A percentile compares a stretch with the other conserved stretches of the same genome.
Evolutionary conservation across 192 early-diverging fungal species (phyloP).

Genomic region (Dimargaris cristalligena): DNA sequence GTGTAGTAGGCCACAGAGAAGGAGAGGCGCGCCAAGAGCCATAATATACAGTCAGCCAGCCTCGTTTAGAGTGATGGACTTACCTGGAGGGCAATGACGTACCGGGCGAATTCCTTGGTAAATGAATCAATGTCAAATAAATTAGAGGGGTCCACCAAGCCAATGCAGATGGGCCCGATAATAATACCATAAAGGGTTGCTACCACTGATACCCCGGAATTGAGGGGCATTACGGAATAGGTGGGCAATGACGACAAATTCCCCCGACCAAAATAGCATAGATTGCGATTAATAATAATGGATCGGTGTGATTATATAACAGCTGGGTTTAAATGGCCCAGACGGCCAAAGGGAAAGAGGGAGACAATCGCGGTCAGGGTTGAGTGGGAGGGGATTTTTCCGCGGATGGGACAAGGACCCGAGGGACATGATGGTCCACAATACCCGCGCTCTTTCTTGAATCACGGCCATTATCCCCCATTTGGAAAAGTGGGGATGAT

Average conservation of each 20-base stretch:
- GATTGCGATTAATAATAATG: too few species aligned
- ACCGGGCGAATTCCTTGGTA: slow-evolving; percentile 52
- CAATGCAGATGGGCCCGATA: slow-evolving; percentile 56
- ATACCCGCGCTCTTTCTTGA: not conserved
- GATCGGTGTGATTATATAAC: too few species aligned
- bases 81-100: slow-evolving; percentile 70
- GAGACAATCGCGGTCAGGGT: too few species aligned
- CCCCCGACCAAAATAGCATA: too few species aligned
- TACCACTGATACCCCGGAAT: slow-evolving; percentile 33
- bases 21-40: too few species aligned
- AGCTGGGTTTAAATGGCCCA: too few species aligned
- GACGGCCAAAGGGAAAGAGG: too few species aligned
- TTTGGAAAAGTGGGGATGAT: not conserved
- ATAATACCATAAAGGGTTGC: slow-evolving; percentile 70
- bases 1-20: too few species aligned
- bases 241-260: not conserved
- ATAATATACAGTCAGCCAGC: too few species aligned
- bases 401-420: too few species aligned
- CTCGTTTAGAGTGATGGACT: slow-evolving; percentile 6
- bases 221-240: not conserved
- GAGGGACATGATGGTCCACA: too few species aligned
- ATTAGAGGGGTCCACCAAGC: slow-evolving; percentile 46
- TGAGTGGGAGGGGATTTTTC: too few species aligned
- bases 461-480: not conserved
- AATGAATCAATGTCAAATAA: slow-evolving; percentile 28